Evolutionary conservation across 129 eudicot species (phyloP), one percentile per base, ranked within the genome.

Genomic region (carrot (Daucus carota)): DNA sequence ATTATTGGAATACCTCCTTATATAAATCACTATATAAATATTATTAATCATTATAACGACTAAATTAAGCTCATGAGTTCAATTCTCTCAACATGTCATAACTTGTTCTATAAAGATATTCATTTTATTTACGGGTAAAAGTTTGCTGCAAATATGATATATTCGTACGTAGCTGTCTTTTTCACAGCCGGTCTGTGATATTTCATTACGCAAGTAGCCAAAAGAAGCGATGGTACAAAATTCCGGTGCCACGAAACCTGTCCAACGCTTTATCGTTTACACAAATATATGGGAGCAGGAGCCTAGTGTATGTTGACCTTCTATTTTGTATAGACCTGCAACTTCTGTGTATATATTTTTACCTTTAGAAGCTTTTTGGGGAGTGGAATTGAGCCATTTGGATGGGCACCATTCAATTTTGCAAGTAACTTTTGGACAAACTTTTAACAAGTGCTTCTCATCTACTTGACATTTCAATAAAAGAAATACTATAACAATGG

Each of bases 351-450:
- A 2, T 65, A 12, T 32, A 65, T 1, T 15, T 17, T 38, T 59
- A 60, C 44, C 36, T 62, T 59, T 29, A 8, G 44, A 42, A 16
- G 47, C 68, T 47, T 6, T 32, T 7, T 46, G 31, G 77, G 43
- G 28, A 69, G 65, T 67, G 76, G 78, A 8, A 32, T 48, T 62
- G 79, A 76, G 70, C 80, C 76, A 79, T 80, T 68, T 73, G 75
- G 75, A 80, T 48, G 76, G 84, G 73, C 57, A 66, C 69, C 48
- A 2, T 74, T 31, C 45, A 74, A 54, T 38, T 54, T 52, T 22
- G 29, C 47, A 38, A 22, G 42, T 28, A 33, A 59, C 65, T 52
- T 74, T 74, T 22, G 44, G 69, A 52, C 62, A 74, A 74, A 74
- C 69, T 54, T 50, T 74, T 24, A 24, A 74, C 34, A 0, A 54